Evolutionary conservation across 495 filamentous ascomycete genomes (phyloP).

Genomic region (Tuber calosporum): DNA sequence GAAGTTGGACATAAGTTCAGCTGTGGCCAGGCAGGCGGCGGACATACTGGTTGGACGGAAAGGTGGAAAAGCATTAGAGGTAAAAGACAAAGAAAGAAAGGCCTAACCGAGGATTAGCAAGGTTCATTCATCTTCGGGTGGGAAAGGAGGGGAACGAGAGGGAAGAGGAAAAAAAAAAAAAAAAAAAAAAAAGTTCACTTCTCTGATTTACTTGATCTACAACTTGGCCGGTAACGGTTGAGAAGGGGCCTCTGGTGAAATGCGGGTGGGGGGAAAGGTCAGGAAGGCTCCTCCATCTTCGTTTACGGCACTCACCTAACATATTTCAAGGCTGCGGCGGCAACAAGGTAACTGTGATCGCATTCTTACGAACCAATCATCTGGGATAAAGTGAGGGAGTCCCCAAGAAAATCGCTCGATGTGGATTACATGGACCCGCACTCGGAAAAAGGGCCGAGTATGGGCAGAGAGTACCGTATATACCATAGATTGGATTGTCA

Average conservation of each 20-base stretch:
- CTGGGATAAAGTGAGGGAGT: slow-evolving; percentile 20
- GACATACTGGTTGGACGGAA: neutral
- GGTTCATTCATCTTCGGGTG: neutral
- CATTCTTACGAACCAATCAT: slow-evolving; percentile 31
- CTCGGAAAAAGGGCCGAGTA: slow-evolving; percentile 34
- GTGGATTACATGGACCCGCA: slow-evolving; percentile 15
- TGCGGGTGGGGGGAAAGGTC: slow-evolving; percentile 19
- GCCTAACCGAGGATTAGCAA: neutral
- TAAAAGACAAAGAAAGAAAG: neutral
- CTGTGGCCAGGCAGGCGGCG: neutral
- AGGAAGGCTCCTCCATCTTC: neutral
- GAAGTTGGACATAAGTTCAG: neutral
- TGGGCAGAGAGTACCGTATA: neutral
- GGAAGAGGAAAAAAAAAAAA: neutral
- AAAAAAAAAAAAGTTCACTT: neutral
- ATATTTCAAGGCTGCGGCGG: slow-evolving; percentile 34
- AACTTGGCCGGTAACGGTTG: slow-evolving; percentile 22
- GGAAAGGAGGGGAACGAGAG: neutral
- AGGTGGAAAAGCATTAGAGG: neutral
- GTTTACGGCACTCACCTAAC: slow-evolving; percentile 24
- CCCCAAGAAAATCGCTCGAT: slow-evolving; percentile 23
- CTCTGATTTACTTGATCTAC: slow-evolving; percentile 20
- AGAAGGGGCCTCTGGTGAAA: slow-evolving; percentile 23
- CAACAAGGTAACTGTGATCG: slow-evolving; percentile 24
- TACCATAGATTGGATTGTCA: neutral